A percentile compares a stretch with the other conserved stretches of the same genome.
Evolutionary conservation across 106 monocot species (phyloP).

Genomic region (Allium fistulosum): DNA sequence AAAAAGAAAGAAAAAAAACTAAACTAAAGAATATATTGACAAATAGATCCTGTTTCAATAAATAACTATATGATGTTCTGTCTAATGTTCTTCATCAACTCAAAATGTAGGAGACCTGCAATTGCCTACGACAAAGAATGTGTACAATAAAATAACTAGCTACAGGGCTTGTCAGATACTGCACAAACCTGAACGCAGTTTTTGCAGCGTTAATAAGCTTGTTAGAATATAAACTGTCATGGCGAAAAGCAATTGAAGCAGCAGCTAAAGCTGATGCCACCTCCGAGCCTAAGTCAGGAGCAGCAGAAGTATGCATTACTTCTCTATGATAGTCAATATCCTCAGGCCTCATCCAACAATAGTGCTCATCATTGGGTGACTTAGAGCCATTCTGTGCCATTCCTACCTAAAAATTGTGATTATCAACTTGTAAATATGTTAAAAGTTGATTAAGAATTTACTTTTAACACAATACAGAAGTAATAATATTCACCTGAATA

Average conservation of each 20-base stretch:
- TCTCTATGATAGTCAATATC: slow-evolving; percentile 71
- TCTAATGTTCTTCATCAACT: no score
- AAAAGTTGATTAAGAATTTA: background rate
- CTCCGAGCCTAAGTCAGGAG: slow-evolving; percentile 71
- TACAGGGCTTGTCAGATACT: no score
- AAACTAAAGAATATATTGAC: no score
- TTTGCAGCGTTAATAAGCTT: slow-evolving; percentile 53
- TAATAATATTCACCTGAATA: slow-evolving; percentile 42
- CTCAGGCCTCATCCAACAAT: slow-evolving; percentile 87
- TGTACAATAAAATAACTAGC: no score
- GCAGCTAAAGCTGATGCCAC: slow-evolving; percentile 78
- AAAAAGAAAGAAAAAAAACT: no score
- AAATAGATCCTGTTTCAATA: no score
- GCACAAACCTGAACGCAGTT: slow-evolving; percentile 50
- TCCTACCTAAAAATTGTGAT: slow-evolving; percentile 44
- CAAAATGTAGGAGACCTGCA: no score
- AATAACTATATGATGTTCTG: no score
- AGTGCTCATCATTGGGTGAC: slow-evolving; percentile 78
- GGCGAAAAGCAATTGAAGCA: slow-evolving; percentile 83
- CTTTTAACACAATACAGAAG: no score
- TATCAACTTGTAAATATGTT: no score
- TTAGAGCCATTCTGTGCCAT: slow-evolving; percentile 32
- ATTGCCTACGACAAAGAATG: no score
- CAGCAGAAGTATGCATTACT: slow-evolving; percentile 15
- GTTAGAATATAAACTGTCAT: slow-evolving; percentile 55